A percentile compares a stretch with the other conserved stretches of the same genome.
Evolutionary conservation across 176 grass and related monocot genomes (phyloP).

Genomic region (Phragmites australis): DNA sequence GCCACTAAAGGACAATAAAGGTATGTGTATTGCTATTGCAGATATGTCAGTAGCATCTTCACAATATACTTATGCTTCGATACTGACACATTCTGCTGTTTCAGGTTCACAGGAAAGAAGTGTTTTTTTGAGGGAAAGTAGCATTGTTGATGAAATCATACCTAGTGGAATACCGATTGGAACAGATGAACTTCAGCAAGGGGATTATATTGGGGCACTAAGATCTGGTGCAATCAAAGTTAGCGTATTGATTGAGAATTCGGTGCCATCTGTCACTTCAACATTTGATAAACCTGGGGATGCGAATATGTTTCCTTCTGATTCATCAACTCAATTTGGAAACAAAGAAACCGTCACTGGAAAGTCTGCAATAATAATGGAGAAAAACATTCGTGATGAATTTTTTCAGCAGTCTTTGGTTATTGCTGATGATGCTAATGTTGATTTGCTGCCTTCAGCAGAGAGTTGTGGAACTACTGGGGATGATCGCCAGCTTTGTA

Average conservation of each 20-base stretch:
- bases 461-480: not conserved
- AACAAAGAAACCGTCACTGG: not conserved
- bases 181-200: not conserved
- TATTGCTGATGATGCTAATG: not conserved
- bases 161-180: not conserved
- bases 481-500: not conserved
- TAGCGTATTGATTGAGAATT: no score
- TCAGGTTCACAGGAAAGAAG: conserved; percentile 11
- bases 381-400: conserved; percentile 1
- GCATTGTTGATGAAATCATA: not conserved
- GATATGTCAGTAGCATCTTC: not conserved
- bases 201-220: not conserved
- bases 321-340: conserved; percentile 4
- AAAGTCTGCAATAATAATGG: conserved; percentile 3
- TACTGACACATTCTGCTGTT: not conserved
- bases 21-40: not conserved
- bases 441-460: not conserved
- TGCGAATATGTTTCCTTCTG: not conserved
- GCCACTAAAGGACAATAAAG: not conserved
- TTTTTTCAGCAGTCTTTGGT: not conserved
- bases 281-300: not conserved
- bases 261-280: no score
- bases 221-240: not conserved
- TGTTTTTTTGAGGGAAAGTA: not conserved
- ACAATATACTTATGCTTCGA: not conserved